Base-by-base conservation (phyloP, 2,329 filamentous ascomycete genomes). In the Ophiocordyceps polyrhachis-furcata region DNA sequence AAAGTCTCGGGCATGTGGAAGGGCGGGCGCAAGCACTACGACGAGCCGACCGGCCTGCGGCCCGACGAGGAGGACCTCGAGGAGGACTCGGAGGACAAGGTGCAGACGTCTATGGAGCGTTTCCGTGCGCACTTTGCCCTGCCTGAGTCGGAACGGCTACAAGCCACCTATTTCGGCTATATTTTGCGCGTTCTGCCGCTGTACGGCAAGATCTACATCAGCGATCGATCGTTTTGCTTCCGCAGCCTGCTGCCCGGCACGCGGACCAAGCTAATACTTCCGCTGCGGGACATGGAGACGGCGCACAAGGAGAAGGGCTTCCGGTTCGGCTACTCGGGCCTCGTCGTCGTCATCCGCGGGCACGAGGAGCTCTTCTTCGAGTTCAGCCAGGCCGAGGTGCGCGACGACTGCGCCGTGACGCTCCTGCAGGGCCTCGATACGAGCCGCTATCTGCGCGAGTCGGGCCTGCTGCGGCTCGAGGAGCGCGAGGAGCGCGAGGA, bases 1-100 rank as follows among this genome's bases (percentile, higher is more conserved):
- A 96, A 95, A 60, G 88, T 96, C 0, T 93, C 89, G 0, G 89
- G 87, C 35, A 96, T 96, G 83, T 91, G 91, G 78, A 84, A 87
- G 52, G 91, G 91, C 31, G 85, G 85, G 13, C 80, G 81, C 53
- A 87, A 81, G 54, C 89, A 96, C 61, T 98, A 96, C 55, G 79
- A 81, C 43, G 82, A 75, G 40, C 69, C 69, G 2, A 59, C 64
- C 41, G 70, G 65, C 20, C 62, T 72, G 40, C 65, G 63, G 28
- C 66, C 67, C 2, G 72, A 77, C 41, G 72, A 76, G 15, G 69
- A 74, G n/a, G 66, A 70, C 25, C 62, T 67, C 5, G 69, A 71
- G 23, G 70, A 71, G 40, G 68, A 71, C n/a, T 67, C 70, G n/a
- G 71, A 86, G 19, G 74, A 73, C 20, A 77, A 84, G 56, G 65